Conservation (phyloP, 2,329 filamentous ascomycete genomes). For the Diplocarpon mali region DNA sequence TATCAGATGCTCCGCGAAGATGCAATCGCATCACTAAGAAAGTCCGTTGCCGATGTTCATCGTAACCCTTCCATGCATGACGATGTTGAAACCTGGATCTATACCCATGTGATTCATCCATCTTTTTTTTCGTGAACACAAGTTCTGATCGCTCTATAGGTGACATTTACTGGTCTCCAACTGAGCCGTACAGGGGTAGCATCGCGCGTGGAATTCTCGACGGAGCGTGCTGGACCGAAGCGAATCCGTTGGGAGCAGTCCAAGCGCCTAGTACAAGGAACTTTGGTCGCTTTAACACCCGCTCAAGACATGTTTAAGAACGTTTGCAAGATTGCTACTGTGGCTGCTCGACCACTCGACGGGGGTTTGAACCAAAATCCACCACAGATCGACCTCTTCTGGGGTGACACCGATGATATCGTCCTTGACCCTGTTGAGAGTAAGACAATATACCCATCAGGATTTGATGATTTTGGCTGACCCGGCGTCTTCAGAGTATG, state of each 20-base stretch:
- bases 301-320: slow-evolving; percentile 49
- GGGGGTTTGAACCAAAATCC: slow-evolving; percentile 52
- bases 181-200: slow-evolving; percentile 53
- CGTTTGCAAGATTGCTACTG: slow-evolving; percentile 56
- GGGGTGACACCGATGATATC: slow-evolving; percentile 47
- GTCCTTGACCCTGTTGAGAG: slow-evolving; percentile 55
- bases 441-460: slow-evolving; percentile 32
- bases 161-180: slow-evolving; percentile 54
- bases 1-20: slow-evolving; percentile 71
- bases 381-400: slow-evolving; percentile 66
- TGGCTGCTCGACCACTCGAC: slow-evolving; percentile 57
- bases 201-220: slow-evolving; percentile 60
- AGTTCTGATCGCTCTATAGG: slow-evolving; percentile 33
- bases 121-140: background rate
- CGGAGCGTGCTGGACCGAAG: slow-evolving; percentile 46
- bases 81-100: slow-evolving; percentile 46
- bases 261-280: slow-evolving; percentile 40
- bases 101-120: slow-evolving; percentile 48
- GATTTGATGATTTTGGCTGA: background rate
- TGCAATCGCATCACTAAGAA: slow-evolving; percentile 54
- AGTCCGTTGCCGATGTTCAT: slow-evolving; percentile 49
- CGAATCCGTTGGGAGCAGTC: slow-evolving; percentile 53
- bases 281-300: slow-evolving; percentile 41
- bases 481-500: slow-evolving; percentile 18
- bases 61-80: slow-evolving; percentile 45